Percentiles rank a stretch among this genome's conserved stretches.
Conservation (phyloP, 2,329 filamentous ascomycete species). For the Arthroderma uncinatum region DNA sequence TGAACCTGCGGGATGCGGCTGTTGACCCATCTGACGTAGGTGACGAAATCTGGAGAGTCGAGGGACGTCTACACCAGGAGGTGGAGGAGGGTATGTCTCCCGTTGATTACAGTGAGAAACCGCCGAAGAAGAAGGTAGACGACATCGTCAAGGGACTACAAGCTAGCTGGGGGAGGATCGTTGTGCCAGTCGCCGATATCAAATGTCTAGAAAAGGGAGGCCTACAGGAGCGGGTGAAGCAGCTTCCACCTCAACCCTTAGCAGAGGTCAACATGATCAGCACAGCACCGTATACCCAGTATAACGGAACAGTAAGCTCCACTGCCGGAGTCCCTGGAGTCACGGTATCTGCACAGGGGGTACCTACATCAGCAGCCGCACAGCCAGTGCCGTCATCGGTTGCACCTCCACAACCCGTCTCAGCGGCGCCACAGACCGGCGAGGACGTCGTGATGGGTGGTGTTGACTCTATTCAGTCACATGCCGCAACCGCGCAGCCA, state of each 20-base stretch:
- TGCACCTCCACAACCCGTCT: slow-evolving; percentile 11
- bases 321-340: not conserved
- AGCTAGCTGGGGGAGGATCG: slow-evolving; percentile 54
- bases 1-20: slow-evolving; percentile 57
- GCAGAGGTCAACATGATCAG: not conserved
- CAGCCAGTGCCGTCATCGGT: not conserved
- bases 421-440: slow-evolving; percentile 10
- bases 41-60: slow-evolving; percentile 52
- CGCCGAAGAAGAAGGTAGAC: slow-evolving; percentile 44
- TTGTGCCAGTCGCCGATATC: slow-evolving; percentile 53
- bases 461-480: slow-evolving; percentile 23
- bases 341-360: not conserved
- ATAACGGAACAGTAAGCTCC: not conserved
- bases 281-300: not conserved
- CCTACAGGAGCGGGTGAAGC: slow-evolving; percentile 46
- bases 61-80: slow-evolving; percentile 37
- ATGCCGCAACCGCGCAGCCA: slow-evolving; percentile 34
- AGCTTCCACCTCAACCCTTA: not conserved
- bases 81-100: slow-evolving; percentile 28
- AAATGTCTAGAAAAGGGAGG: slow-evolving; percentile 69
- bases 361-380: not conserved
- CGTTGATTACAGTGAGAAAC: slow-evolving; percentile 30
- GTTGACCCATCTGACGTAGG: slow-evolving; percentile 46
- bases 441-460: slow-evolving; percentile 48
- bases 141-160: slow-evolving; percentile 68